phyloP scores from a whole-genome alignment of 495 filamentous ascomycete species.

The Penicillium ucsense region DNA sequence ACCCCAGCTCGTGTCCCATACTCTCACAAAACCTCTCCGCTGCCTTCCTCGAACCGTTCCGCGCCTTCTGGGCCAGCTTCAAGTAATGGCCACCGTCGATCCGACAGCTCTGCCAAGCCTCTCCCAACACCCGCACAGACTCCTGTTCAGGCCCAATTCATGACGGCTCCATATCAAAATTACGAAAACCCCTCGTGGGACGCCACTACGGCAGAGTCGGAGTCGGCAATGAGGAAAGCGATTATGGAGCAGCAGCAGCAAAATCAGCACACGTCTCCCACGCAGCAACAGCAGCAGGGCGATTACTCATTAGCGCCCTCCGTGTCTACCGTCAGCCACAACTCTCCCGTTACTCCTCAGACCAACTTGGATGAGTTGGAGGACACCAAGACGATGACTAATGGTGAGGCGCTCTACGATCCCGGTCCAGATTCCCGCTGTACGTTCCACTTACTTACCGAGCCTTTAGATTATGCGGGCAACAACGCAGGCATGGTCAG shows the following conservation, averaged over 20 bases:
- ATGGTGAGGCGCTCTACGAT: slow-evolving; percentile 40
- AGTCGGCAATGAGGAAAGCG: slow-evolving; percentile 45
- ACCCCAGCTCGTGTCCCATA: slow-evolving; percentile 30
- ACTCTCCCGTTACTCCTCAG: slow-evolving; percentile 49
- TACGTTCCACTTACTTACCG: too few species aligned
- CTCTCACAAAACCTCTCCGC: slow-evolving; percentile 28
- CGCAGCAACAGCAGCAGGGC: slow-evolving; percentile 22
- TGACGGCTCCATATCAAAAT: slow-evolving; percentile 37
- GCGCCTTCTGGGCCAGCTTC: slow-evolving; percentile 13
- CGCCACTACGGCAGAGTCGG: slow-evolving; percentile 33
- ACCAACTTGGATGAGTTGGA: slow-evolving; percentile 43
- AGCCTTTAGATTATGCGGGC: slow-evolving; percentile 31
- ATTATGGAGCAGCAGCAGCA: slow-evolving; percentile 46
- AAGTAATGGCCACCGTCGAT: slow-evolving; percentile 22
- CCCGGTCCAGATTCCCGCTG: too few species aligned
- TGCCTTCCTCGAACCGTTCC: slow-evolving; percentile 23
- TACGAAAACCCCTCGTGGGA: slow-evolving; percentile 34
- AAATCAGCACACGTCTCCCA: slow-evolving; percentile 16
- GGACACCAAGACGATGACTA: slow-evolving; percentile 33
- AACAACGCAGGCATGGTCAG: slow-evolving; percentile 26
- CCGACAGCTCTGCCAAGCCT: slow-evolving; percentile 32
- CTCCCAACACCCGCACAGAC: slow-evolving; percentile 40
- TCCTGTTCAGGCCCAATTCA: slow-evolving; percentile 33
- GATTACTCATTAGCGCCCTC: slow-evolving; percentile 44
- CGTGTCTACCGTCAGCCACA: slow-evolving; percentile 45